phyloP scores from a whole-genome alignment of 495 filamentous ascomycete species.

The Daldinia vernicosa region DNA sequence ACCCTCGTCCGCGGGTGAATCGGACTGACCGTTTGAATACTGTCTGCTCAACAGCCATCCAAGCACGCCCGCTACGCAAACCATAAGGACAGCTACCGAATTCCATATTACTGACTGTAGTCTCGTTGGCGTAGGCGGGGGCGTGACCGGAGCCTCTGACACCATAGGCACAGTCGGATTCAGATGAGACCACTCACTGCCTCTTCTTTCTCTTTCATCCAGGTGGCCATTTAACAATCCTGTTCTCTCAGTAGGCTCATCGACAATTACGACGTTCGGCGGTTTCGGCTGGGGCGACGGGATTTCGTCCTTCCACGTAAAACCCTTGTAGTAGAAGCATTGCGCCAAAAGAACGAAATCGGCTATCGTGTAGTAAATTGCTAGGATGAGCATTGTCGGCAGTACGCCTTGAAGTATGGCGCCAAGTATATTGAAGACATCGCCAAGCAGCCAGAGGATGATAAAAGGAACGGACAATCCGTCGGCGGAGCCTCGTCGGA shows the following conservation, averaged over 20 bases:
- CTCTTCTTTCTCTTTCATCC: slow-evolving; percentile 54
- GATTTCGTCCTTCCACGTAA: slow-evolving; percentile 70
- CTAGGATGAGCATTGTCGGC: slow-evolving; percentile 95
- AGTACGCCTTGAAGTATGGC: slow-evolving; percentile 92
- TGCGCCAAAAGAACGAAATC: slow-evolving; percentile 88
- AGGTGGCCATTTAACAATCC: slow-evolving; percentile 46
- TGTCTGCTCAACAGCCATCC: slow-evolving; percentile 81
- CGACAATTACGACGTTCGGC: slow-evolving; percentile 9
- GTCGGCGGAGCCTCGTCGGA: slow-evolving; percentile 84
- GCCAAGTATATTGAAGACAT: slow-evolving; percentile 96
- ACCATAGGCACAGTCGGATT: slow-evolving; percentile 81
- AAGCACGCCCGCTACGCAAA: slow-evolving; percentile 80
- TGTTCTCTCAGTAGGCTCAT: slow-evolving; percentile 54
- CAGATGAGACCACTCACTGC: slow-evolving; percentile 68
- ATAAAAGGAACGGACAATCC: slow-evolving; percentile 91
- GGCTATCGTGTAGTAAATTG: slow-evolving; percentile 93
- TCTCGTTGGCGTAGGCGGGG: slow-evolving; percentile 52
- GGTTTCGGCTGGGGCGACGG: slow-evolving; percentile 41
- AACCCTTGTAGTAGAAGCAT: slow-evolving; percentile 93
- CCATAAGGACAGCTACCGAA: slow-evolving; percentile 72
- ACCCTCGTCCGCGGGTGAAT: slow-evolving; percentile 30
- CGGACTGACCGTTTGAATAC: slow-evolving; percentile 38
- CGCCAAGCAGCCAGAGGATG: slow-evolving; percentile 87
- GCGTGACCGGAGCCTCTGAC: slow-evolving; percentile 47
- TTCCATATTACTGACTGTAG: slow-evolving; percentile 76